Evolutionary conservation across 768 basidiomycete species (phyloP), one percentile per base, ranked within the genome.

Genomic region (Pleurotus ostreatus): DNA sequence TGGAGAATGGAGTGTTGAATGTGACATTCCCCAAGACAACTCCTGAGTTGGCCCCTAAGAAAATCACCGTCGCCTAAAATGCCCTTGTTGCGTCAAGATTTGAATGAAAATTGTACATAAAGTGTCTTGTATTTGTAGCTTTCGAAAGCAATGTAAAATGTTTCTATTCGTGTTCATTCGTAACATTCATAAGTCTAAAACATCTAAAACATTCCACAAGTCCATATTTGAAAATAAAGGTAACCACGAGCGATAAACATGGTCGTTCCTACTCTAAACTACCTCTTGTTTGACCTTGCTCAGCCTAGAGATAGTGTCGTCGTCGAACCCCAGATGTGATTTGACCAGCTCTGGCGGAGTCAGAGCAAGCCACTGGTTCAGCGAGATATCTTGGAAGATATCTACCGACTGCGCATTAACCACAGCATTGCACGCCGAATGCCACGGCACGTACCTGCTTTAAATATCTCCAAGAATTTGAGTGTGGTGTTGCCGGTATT

Each of bases 401-500:
- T 66, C 70, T 70, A 56, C 39, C 8, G 1, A 54, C 23, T n/a
- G 30, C 37, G 25, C 18, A 54, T 15, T 59, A 44, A 25, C 4
- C 23, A 25, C 23, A 20, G 20, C 15, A 34, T 30, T 39, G 34
- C 15, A 15, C 25, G 12, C 40, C 40, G 34, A 52, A 4, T 2
- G 34, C 39, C 30, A 25, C 25, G 37, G n/a, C 16, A 52, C 58
- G 58, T 61, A 70, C 73, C 66, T 1, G 78, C 66, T 26, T 72
- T 76, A 66, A 80, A 78, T 41, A 81, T 74, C 60, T 81, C 78
- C 38, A 81, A 68, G 62, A 71, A 81, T 57, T 64, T 70, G 18
- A 82, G 62, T 3, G 80, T 78, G 11, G 73, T 73, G 57, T 80
- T 79, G 30, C 81, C 78, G 5, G 69, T 78, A 57, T 82, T 82